A percentile compares a stretch with the other conserved stretches of the same genome.
phyloP scores from a whole-genome alignment of 345 rosid genomes.

The Hibiscus trionum region DNA sequence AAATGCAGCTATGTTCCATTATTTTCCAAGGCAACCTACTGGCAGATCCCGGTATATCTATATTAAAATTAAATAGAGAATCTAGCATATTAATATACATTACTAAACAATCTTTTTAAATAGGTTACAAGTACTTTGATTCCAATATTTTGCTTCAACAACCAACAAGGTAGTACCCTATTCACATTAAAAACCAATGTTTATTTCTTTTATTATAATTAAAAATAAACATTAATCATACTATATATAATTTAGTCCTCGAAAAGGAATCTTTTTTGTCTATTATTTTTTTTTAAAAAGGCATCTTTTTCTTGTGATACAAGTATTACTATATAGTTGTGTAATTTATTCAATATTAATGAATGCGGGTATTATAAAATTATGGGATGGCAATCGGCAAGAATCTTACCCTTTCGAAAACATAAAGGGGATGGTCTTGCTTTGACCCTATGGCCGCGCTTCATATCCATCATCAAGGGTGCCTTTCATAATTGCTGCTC shows the following conservation, averaged over 20 bases:
- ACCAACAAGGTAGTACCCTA: neutral
- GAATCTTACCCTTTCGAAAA: slow-evolving; percentile 25
- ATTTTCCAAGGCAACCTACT: neutral
- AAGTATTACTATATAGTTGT: slow-evolving; percentile 1
- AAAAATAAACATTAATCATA: neutral
- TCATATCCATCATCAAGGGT: neutral
- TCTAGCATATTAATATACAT: neutral
- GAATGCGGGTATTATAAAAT: neutral
- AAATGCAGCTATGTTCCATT: neutral
- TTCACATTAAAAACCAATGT: neutral
- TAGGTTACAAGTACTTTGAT: neutral
- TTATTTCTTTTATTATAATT: neutral
- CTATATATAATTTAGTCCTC: neutral
- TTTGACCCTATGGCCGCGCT: neutral
- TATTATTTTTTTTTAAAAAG: neutral
- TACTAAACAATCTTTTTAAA: neutral
- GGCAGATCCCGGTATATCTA: neutral
- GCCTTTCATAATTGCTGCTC: neutral
- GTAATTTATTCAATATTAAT: slow-evolving; percentile 3
- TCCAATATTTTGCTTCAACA: neutral
- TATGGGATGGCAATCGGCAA: neutral
- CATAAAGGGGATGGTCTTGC: neutral
- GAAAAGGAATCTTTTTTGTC: neutral
- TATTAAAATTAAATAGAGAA: neutral
- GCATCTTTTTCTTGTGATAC: slow-evolving; percentile 6